Conservation (phyloP, 352 stramenopile species). For the Pythium apleroticum region DNA sequence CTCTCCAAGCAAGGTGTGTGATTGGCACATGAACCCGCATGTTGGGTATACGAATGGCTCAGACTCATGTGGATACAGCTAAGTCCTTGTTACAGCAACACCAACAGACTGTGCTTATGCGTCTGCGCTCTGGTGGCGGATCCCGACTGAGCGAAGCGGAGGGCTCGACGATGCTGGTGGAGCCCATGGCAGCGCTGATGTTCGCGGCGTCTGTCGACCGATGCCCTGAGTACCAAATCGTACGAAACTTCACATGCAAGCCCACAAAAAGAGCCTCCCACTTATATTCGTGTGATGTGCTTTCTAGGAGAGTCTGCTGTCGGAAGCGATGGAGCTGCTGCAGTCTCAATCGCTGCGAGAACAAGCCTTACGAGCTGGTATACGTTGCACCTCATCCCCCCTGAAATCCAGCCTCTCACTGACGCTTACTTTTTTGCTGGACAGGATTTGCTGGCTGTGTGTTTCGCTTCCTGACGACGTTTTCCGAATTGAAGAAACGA, state of each 20-base stretch:
- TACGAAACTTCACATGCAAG: too few relatives aligned
- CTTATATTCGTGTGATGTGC: background rate
- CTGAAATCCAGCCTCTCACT: background rate
- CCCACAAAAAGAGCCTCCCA: too few relatives aligned
- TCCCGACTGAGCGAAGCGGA: slow-evolving; percentile 45
- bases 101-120: slow-evolving; percentile 40
- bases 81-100: slow-evolving; percentile 56
- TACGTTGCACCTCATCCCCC: background rate
- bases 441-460: slow-evolving; percentile 59
- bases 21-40: background rate
- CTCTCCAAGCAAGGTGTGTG: slow-evolving; percentile 48
- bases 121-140: slow-evolving; percentile 33
- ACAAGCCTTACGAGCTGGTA: slow-evolving; percentile 54
- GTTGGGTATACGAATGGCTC: too few relatives aligned
- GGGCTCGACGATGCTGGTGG: slow-evolving; percentile 47
- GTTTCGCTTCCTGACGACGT: slow-evolving; percentile 55
- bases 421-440: slow-evolving; percentile 3
- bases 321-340: slow-evolving; percentile 54
- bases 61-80: too few relatives aligned
- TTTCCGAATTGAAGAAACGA: slow-evolving; percentile 52
- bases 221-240: slow-evolving; percentile 60
- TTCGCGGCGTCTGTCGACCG: slow-evolving; percentile 57
- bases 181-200: slow-evolving; percentile 66
- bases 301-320: slow-evolving; percentile 54
- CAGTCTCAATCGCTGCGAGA: slow-evolving; percentile 42